Evolutionary conservation across 2,329 filamentous ascomycete genomes (phyloP), one percentile per base, ranked within the genome.

Genomic region (Chaetomium strumarium): DNA sequence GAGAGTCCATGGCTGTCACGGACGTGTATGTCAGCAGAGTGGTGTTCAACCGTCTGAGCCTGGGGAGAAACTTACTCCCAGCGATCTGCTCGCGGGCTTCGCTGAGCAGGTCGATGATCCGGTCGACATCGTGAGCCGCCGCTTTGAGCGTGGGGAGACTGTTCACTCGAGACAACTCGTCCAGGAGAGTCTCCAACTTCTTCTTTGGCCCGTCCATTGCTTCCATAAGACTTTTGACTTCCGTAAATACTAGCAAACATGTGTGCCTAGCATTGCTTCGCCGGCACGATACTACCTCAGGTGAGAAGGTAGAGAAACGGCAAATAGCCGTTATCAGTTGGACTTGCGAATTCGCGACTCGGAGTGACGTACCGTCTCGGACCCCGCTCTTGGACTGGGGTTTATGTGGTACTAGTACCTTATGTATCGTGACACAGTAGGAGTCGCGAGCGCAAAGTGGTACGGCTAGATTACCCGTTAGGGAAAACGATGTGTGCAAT

Each of bases 121-220:
- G 80, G 66, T 97, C 90, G 16, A 95, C 86, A 76, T 95, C 85
- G 33, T 82, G 73, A 53, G 95, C 83, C 37, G 84, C 85, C 51
- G 85, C 80, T 4, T 79, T 79, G 41, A 91, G 79, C 64, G 84
- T 85, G 31, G 84, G 81, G 58, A 80, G 83, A 65, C 79, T 83
- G 63, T 81, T 80, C 55, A 95, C 81, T 63, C 83, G 81, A 60
- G 83, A 79, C 60, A 93, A 80, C 66, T 95, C 89, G 62, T 83
- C 83, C 67, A 87, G 79, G 59, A 96, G 70, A 30, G 72, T 69
- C 51, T 72, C 69, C 63, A 81, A 76, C 48, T 55, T 59, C 42
- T 55, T 38, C 20, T 55, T 58, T 8, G 55, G 20, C 66, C 67
- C 42, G 70, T 60, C 55, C 66, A 68, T 57, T 48, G 38, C 24